Evolutionary conservation across 192 early-diverging fungal species (phyloP), one percentile per base, ranked within the genome.

Genomic region (Cetraspora pellucida): DNA sequence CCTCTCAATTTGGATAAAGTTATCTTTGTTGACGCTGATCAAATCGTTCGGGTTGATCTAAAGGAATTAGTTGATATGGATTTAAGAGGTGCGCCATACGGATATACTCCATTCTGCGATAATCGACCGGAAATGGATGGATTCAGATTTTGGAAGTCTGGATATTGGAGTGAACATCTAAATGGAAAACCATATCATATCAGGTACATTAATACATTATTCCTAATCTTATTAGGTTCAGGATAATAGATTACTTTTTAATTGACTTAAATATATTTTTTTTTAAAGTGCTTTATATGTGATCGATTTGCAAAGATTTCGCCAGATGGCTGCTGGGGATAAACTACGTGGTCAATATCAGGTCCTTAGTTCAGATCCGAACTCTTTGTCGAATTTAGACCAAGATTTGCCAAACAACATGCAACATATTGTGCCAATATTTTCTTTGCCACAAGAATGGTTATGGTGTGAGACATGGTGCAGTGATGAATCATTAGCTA

Each of bases 391-490:
- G 0, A 99, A 99, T 79, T 85, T 99, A 50, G 97, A 99, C 80
- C 97, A 99, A 80, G 97, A 99, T 87, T 82, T 99, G 75, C 97
- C 96, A 10, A 99, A 99, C 83, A 96, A 97, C 68, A 95, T 98
- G 94, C 91, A 94, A 72, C 91, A 94, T 77, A 78, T 91, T 25
- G 92, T 98, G 27, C 96, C 96, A 2, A 97, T 98, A 50, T 90
- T 90, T 73, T 96, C 95, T 3, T 81, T 98, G 80, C 95, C 96
- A 2, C 95, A 97, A 79, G 96, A 97, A 67, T 98, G 97, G 97
- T 85, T 99, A 60, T 99, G 97, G 97, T 99, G 97, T 78, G 95
- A 98, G 82, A 99, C 97, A 9, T 99, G 97, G 97, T 99, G 97
- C 81, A 90, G 91, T 37, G 95, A 98, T 78, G 89, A 87, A 64